Base-by-base conservation (phyloP, 306 rosid genomes). In the Medicago lupulina region DNA sequence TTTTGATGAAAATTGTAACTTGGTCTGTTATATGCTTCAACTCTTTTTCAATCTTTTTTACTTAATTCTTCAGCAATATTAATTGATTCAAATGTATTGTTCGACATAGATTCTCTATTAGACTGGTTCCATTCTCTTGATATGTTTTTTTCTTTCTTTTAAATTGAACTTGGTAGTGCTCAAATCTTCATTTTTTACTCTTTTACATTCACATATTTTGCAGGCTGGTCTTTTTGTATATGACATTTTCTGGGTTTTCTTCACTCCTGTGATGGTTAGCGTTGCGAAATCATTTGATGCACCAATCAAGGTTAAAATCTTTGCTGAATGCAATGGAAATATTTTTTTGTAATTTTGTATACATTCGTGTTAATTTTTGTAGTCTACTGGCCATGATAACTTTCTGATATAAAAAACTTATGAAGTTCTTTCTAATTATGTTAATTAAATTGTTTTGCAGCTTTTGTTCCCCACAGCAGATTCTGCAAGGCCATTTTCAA, bases 161-260 rank as follows among this genome's bases (percentile, higher is more conserved):
- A 38, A 7, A 21, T 38, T 55, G 28, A 49, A 23, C 54, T 39
- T 71, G 5, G 23, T 71, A 67, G 53, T 55, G 47, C 70, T 65
- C 19, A 25, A 50, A 49, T 38, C 23, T 78, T 68, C 66, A 17
- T 12, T 41, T 54, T 12, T 86, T 54, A 67, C 79, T 68, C 51
- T 39, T 67, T 14, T 71, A 11, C 1, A 15, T 67, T 72, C 44
- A 54, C 80, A 28, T 80, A 66, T 28, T 47, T 63, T 78, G 65
- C 89, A 96, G 99, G 92, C 94, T 43, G 99, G 99, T 66, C 96
- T 96, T 34, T 96, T 96, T 80, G 96, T 96, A 9, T 96, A 96
- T 57, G 98, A 96, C 82, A 92, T 96, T 70, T 96, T 96, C 96
- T 96, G 99, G 99, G 99, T 96, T 78, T 96, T 96, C 93, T 96